Base-by-base conservation (phyloP, 179 eudicot species). In the Corrigiola litoralis region DNA sequence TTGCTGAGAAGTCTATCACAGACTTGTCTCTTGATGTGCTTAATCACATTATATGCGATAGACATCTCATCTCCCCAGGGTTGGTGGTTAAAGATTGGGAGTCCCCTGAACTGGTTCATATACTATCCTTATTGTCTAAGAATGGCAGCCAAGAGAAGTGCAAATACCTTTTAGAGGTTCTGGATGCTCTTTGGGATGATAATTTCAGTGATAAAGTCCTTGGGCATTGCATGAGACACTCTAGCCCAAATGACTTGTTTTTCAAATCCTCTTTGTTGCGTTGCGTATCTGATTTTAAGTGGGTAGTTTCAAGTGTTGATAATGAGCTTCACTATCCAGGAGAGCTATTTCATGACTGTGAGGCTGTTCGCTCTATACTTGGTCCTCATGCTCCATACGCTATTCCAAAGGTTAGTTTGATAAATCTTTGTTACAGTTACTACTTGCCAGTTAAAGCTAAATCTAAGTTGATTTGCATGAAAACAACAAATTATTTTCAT, bases 121-220 rank as follows among this genome's bases (percentile, higher is more conserved):
- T 94, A 71, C 52, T 94, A 33, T 81, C 87, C 50, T 61, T 63
- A 10, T 58, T 94, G 47, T 77, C 91, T 13, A 69, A 73, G 25
- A 72, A 53, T 36, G 77, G 78, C 63, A 80, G 74, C 69, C 63
- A 10, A 54, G 77, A 69, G 60, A 79, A 72, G 69, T 83, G 83
- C 54, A 73, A 58, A 61, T 81, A 79, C 68, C 75, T 94, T 32
- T 59, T 90, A 80, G 94, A 90, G 72, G 72, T 83, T 58, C 78
- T 94, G 68, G 99, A 88, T 82, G 70, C 68, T 23, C 31, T 84
- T 11, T 90, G 99, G 99, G 94, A 87, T 71, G 83, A 76, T 37
- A 68, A 69, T 79, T 87, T 74, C 72, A 62, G 82, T 68, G 83
- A 86, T 51, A 94, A 82, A 78, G 78, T 72, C 66, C 54, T 70